Base-by-base conservation (phyloP, 2,329 filamentous ascomycete genomes). In the Penicillium thymicola region DNA sequence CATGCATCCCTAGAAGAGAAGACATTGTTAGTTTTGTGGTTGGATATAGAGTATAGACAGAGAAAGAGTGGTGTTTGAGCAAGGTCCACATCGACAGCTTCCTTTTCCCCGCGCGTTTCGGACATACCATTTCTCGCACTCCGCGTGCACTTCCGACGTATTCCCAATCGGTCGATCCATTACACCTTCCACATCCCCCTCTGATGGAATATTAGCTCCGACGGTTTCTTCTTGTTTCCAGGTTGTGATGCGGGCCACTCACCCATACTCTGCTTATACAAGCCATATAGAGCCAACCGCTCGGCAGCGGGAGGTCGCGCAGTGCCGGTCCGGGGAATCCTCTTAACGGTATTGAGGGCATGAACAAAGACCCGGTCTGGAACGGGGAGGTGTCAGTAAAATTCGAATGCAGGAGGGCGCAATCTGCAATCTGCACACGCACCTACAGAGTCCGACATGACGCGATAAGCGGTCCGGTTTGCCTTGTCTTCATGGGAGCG, bases 221-320 rank as follows among this genome's bases (percentile, higher is more conserved):
- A 5, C 7, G 27, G 2, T 46, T 34, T 14, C 28, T 21, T 46
- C 32, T 10, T 32, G 18, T 45, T n/a, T 7, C 16, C 41, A 4
- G 21, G 21, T 21, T 21, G 18, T 9, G 4, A 23, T 16, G 16
- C 21, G n/a, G 27, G 3, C 10, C 66, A 67, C 73, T 60, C 75
- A 84, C 81, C 84, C 94, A 97, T 97, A 60, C 92, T 92, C 76
- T 99, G 94, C 74, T 99, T 99, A 80, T 99, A 99, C 64, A 99
- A 83, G 62, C 94, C 94, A 87, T 99, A 99, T 60, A 99, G 88
- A 57, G 89, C 89, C 66, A 99, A 82, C 56, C 94, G 88, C 70
- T 95, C 92, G 59, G 83, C 80, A 2, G 92, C 85, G 46, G 94
- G 94, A 44, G 94, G 94, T 60, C 94, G 89, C 61, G 90, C 86